phyloP scores from a whole-genome alignment of 2,329 filamentous ascomycete genomes.

The Botrytis galanthina region DNA sequence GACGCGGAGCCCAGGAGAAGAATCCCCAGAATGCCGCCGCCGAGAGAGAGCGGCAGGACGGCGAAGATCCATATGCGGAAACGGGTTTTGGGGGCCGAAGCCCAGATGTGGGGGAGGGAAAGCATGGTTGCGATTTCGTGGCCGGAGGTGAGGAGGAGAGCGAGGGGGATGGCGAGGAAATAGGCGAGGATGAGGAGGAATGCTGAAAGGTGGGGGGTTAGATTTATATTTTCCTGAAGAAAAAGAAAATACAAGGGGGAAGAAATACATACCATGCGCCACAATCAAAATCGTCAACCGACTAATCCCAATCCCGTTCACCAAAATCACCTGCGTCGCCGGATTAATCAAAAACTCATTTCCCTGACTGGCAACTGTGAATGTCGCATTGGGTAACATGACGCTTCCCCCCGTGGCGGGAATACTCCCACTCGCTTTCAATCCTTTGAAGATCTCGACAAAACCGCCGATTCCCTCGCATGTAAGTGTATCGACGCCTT shows the following conservation, averaged over 20 bases:
- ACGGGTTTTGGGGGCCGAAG: not conserved
- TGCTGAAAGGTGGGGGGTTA: not conserved
- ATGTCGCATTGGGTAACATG: not conserved
- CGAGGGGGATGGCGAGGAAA: slow-evolving; percentile 9
- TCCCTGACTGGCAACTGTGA: not conserved
- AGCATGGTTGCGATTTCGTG: slow-evolving; percentile 17
- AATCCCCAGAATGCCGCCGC: not conserved
- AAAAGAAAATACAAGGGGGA: not conserved
- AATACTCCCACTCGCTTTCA: not conserved
- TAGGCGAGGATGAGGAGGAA: slow-evolving; percentile 12
- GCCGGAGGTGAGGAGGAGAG: slow-evolving; percentile 5
- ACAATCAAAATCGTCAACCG: slow-evolving; percentile 1
- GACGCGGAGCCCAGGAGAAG: not conserved
- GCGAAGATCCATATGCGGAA: slow-evolving; percentile 11
- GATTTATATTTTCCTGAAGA: not conserved
- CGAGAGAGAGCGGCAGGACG: not conserved
- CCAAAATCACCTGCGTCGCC: not conserved
- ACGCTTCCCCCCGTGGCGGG: not conserved
- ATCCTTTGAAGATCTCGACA: not conserved
- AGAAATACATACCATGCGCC: slow-evolving; percentile 9
- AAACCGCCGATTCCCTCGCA: slow-evolving; percentile 3
- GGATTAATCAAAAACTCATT: slow-evolving; percentile 15
- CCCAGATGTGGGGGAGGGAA: slow-evolving; percentile 6
- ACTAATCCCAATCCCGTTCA: not conserved
- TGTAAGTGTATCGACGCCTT: slow-evolving; percentile 3